Percentiles rank a stretch among this genome's conserved stretches.
Conservation (phyloP, 1,139 yeast genomes). For the Yamadazyma sp. region DNA sequence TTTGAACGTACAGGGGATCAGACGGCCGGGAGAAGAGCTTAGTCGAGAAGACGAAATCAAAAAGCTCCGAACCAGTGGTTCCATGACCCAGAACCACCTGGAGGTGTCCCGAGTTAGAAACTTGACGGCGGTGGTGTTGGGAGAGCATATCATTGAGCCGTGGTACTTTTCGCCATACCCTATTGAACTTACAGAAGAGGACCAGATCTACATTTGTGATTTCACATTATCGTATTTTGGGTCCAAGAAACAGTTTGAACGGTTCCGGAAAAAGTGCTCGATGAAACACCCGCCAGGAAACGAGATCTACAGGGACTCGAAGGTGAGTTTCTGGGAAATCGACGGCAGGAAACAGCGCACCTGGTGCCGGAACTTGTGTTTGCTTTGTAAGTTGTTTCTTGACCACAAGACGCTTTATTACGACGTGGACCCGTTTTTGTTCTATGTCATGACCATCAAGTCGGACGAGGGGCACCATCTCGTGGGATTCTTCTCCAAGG, state of each 20-base stretch:
- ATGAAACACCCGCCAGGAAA: constrained; percentile 96
- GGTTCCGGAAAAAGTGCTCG: constrained; percentile 84
- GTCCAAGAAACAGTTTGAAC: constrained; percentile 83
- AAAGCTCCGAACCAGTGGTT: constrained; percentile 87
- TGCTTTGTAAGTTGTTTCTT: constrained; percentile 80
- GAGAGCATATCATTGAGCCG: constrained; percentile 91
- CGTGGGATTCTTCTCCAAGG: constrained; percentile 95
- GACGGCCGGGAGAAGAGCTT: constrained; percentile 65
- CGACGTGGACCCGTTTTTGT: constrained; percentile 95
- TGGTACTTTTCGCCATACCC: constrained; percentile 99
- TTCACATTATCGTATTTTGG: constrained; percentile 88
- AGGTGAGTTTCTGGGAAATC: constrained; percentile 81
- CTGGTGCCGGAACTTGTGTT: constrained; percentile 94
- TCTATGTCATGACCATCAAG: constrained; percentile 89
- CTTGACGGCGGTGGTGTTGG: constrained; percentile 73
- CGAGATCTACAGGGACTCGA: constrained; percentile 88
- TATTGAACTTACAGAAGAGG: constrained; percentile 88
- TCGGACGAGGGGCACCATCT: constrained; percentile 91
- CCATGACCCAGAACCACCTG: constrained; percentile 89
- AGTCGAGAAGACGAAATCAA: constrained; percentile 90
- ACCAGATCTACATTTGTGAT: constrained; percentile 85
- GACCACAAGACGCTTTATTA: constrained; percentile 95
- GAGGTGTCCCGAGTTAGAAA: constrained; percentile 93
- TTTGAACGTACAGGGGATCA: constrained; percentile 78
- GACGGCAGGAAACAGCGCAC: constrained; percentile 95